A percentile compares a stretch with the other conserved stretches of the same genome.
These are phyloP conservation scores for Dichotomopilus funicola DNA, from an alignment of 2,329 filamentous ascomycete genomes.

Conservation along the genomic window DNA sequence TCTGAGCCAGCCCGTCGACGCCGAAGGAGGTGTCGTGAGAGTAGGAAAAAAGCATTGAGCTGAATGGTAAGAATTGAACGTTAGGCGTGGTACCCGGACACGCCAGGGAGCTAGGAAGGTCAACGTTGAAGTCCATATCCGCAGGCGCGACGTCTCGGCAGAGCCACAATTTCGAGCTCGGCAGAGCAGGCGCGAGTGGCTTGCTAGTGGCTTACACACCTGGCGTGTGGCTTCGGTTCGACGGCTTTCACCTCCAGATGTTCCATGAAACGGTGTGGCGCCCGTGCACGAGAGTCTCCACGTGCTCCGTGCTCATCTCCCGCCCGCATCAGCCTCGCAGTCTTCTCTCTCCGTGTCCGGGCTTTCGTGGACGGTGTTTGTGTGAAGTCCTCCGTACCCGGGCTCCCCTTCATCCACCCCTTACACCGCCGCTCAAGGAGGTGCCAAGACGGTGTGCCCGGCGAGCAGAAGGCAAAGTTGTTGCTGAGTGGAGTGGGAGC, in stretches of 20 bases:
- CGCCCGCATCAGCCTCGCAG: too few species aligned
- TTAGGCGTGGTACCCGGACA: too few species aligned
- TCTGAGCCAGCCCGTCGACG: conserved; percentile 2
- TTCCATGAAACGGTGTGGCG: neutral
- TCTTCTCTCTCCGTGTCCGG: too few species aligned
- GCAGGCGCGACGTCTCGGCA: too few species aligned
- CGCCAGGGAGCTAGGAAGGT: neutral
- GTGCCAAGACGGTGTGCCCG: neutral
- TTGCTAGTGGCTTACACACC: neutral
- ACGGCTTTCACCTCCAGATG: conserved; percentile 9
- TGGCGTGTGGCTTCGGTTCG: conserved; percentile 6
- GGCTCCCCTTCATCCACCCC: neutral
- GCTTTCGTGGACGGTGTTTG: too few species aligned
- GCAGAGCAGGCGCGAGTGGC: neutral
- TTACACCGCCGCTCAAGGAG: neutral
- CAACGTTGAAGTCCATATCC: neutral
- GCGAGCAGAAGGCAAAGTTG: too few species aligned
- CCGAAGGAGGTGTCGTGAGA: neutral
- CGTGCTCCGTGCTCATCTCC: conserved; percentile 5
- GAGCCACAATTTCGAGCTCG: too few species aligned
- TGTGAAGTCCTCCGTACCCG: neutral
- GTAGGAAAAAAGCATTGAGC: too few species aligned
- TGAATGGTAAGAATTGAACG: too few species aligned
- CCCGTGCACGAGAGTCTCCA: conserved; percentile 10
- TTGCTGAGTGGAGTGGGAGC: too few species aligned